phyloP scores from a whole-genome alignment of 2,329 filamentous ascomycete species.

The Aspergillus persii region DNA sequence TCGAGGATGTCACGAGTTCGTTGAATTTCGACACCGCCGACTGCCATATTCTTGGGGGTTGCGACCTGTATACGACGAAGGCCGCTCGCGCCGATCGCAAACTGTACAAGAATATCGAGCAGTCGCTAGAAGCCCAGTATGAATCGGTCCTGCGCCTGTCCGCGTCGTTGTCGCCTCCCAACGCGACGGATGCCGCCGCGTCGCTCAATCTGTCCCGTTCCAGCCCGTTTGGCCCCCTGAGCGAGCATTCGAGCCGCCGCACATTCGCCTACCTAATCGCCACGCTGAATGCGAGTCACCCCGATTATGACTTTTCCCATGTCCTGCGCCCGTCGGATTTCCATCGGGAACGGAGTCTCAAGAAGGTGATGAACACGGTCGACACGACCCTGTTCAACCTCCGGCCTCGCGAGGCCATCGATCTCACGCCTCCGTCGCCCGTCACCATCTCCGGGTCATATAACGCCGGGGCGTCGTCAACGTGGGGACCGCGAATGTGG shows the following conservation, averaged over 20 bases:
- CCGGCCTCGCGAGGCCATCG: constrained; percentile 58
- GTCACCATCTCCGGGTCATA: constrained; percentile 47
- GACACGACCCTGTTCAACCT: constrained; percentile 86
- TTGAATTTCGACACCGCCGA: constrained; percentile 95
- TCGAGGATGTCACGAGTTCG: constrained; percentile 86
- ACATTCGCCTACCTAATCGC: constrained; percentile 96
- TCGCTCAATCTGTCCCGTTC: constrained; percentile 75
- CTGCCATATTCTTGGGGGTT: constrained; percentile 86
- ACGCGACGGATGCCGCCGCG: constrained; percentile 66
- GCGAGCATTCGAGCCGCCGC: constrained; percentile 80
- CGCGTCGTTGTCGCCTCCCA: constrained; percentile 80
- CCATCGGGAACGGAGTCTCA: constrained; percentile 74
- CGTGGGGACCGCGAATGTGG: constrained; percentile 92
- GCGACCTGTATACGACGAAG: constrained; percentile 97
- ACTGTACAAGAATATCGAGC: constrained; percentile 91
- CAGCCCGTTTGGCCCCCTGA: constrained; percentile 88
- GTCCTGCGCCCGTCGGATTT: constrained; percentile 88
- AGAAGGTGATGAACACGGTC: constrained; percentile 79
- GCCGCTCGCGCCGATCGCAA: constrained; percentile 95
- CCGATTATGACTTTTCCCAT: constrained; percentile 96
- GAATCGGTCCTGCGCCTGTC: constrained; percentile 82
- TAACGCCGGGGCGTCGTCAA: constrained; percentile 53
- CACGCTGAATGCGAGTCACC: constrained; percentile 91
- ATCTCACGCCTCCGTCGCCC: constrained; percentile 41
- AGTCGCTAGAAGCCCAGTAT: constrained; percentile 86